phyloP scores from a whole-genome alignment of 495 filamentous ascomycete genomes.

The Sabuloglossum arenarium region DNA sequence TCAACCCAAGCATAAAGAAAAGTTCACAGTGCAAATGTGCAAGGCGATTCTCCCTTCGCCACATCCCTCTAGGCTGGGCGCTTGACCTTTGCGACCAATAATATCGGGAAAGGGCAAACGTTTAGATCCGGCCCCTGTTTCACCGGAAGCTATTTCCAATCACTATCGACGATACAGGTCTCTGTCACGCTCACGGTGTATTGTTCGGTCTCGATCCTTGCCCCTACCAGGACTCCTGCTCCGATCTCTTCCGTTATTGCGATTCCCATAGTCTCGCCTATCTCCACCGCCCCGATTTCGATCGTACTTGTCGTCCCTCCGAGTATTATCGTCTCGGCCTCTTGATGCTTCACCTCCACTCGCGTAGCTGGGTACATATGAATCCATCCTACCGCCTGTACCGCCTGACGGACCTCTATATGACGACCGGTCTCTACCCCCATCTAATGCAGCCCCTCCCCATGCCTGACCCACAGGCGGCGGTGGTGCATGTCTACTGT shows the following conservation, averaged over 20 bases:
- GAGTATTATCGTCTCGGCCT: not conserved
- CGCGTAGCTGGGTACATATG: conserved; percentile 5
- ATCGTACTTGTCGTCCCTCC: conserved; percentile 3
- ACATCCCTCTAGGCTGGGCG: not conserved
- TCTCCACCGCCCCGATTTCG: conserved; percentile 1
- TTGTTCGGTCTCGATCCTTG: conserved; percentile 14
- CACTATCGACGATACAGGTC: conserved; percentile 4
- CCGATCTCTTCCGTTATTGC: conserved; percentile 9
- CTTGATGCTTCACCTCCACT: not conserved
- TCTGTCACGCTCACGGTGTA: conserved; percentile 15
- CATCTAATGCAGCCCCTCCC: not conserved
- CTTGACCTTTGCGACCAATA: not conserved
- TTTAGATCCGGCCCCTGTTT: not conserved
- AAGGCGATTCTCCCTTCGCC: not conserved
- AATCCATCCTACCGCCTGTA: not conserved
- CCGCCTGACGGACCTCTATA: not conserved
- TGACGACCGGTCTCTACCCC: not conserved
- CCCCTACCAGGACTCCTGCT: conserved; percentile 14
- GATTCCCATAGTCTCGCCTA: not conserved
- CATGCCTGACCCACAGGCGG: not conserved
- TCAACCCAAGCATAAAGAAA: not conserved
- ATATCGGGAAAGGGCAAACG: not conserved
- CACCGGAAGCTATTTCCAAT: not conserved
- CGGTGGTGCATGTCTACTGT: not conserved
- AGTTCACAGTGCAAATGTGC: not conserved